These are phyloP conservation scores for Fusarium nodosum DNA, from an alignment of 2,329 filamentous ascomycete genomes.

Conservation along the genomic window DNA sequence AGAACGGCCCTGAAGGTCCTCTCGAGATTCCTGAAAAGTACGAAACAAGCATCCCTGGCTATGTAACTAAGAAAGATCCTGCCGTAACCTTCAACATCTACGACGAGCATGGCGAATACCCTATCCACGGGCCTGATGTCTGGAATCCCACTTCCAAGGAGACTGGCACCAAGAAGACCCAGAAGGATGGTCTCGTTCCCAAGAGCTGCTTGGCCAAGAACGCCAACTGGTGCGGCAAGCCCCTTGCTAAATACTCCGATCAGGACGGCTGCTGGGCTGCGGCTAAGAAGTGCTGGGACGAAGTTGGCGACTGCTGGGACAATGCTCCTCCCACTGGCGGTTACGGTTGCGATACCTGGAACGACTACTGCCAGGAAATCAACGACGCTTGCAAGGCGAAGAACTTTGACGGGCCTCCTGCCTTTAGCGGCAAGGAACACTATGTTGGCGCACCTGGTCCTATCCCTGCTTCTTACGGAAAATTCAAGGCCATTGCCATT, in stretches of 20 bases:
- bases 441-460: slow-evolving; percentile 51
- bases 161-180: slow-evolving; percentile 38
- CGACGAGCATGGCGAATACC: slow-evolving; percentile 59
- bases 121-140: slow-evolving; percentile 68
- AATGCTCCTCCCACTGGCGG: slow-evolving; percentile 70
- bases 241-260: slow-evolving; percentile 69
- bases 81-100: slow-evolving; percentile 77
- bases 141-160: slow-evolving; percentile 58
- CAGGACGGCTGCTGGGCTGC: slow-evolving; percentile 72
- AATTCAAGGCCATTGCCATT: slow-evolving; percentile 42
- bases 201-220: slow-evolving; percentile 72
- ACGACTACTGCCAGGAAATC: slow-evolving; percentile 69
- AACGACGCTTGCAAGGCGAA: slow-evolving; percentile 59
- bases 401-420: slow-evolving; percentile 63
- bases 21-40: slow-evolving; percentile 62
- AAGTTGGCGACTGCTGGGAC: slow-evolving; percentile 71
- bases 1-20: slow-evolving; percentile 60
- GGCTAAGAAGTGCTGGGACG: slow-evolving; percentile 68
- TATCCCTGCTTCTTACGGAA: slow-evolving; percentile 53
- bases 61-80: slow-evolving; percentile 67
- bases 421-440: slow-evolving; percentile 55
- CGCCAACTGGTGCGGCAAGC: slow-evolving; percentile 78
- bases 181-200: slow-evolving; percentile 66
- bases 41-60: slow-evolving; percentile 75
- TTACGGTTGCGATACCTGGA: slow-evolving; percentile 72